Conservation (phyloP, 139 green algal genomes). For the Marvania coccoides region DNA sequence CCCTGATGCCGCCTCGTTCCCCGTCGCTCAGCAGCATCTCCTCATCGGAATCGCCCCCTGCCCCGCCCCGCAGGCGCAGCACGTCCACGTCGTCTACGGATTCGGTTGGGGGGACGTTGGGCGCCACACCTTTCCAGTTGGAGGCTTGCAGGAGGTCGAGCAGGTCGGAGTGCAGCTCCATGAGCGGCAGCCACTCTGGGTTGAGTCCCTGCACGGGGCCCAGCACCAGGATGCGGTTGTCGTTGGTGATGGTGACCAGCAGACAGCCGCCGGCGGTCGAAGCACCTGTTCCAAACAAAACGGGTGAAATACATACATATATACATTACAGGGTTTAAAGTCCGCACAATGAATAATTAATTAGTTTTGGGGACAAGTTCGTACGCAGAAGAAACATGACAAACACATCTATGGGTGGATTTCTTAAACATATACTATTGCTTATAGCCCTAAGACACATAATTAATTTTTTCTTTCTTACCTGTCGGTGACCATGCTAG, state of each 20-base stretch:
- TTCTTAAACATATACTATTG: no score
- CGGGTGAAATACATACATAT: no score
- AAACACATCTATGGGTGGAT: no score
- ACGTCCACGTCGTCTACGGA: not conserved
- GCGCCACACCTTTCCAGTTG: conserved; percentile 5
- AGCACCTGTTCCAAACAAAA: no score
- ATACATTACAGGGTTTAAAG: no score
- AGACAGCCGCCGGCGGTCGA: conserved; percentile 22
- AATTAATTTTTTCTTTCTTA: no score
- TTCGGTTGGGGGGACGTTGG: not conserved
- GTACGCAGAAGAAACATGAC: no score
- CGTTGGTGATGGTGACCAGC: conserved; percentile 22
- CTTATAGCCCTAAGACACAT: no score
- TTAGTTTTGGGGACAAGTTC: no score
- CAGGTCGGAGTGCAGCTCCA: conserved; percentile 20
- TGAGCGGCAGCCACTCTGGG: conserved; percentile 20
- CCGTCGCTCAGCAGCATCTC: not conserved
- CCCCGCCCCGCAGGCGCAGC: not conserved
- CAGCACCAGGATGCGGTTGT: conserved; percentile 34
- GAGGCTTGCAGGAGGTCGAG: conserved; percentile 8
- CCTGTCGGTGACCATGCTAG: conserved; percentile 6
- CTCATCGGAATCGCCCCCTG: not conserved
- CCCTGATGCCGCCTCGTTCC: no score
- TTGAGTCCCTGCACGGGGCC: conserved; percentile 9
- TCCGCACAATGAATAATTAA: no score